Evolutionary conservation across 805 yeast species (phyloP).

Genomic region (Kregervanrija fluxuum): DNA sequence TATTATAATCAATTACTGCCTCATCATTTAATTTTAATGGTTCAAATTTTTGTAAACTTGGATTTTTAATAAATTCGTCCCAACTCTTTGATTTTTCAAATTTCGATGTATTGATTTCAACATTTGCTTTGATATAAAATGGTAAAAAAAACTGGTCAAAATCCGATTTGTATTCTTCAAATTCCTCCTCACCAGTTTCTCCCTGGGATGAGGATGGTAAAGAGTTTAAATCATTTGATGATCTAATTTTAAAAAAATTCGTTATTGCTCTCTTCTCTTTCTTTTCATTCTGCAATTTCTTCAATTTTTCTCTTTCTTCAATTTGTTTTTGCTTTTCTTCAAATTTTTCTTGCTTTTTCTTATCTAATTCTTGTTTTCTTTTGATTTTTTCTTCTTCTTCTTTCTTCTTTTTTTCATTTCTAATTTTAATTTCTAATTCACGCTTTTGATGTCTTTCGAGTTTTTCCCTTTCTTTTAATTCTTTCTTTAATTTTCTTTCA

Average conservation of each 20-base stretch:
- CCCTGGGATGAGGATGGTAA: too few relatives aligned
- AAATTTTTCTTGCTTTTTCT: conserved; percentile 20
- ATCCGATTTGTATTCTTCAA: conserved; percentile 5
- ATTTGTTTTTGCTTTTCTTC: conserved; percentile 16
- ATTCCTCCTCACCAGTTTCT: too few relatives aligned
- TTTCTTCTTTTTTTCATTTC: conserved; percentile 25
- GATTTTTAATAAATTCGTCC: conserved; percentile 6
- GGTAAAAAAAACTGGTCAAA: conserved; percentile 24
- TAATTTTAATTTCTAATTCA: conserved; percentile 18
- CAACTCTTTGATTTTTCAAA: conserved; percentile 4
- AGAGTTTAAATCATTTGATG: conserved; percentile 2
- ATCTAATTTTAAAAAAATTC: conserved; percentile 26
- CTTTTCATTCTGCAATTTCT: conserved; percentile 19
- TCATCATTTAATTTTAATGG: too few relatives aligned
- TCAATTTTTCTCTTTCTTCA: conserved; percentile 16
- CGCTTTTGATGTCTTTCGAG: conserved; percentile 19
- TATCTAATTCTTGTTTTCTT: conserved; percentile 24
- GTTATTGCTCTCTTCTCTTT: conserved; percentile 24
- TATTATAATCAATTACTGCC: background rate
- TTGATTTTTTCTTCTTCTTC: conserved; percentile 24
- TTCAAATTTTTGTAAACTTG: background rate
- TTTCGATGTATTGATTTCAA: conserved; percentile 5
- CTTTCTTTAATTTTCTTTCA: conserved; percentile 12
- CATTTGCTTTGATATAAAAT: conserved; percentile 23
- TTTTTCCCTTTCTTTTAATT: conserved; percentile 22